Percentiles rank a stretch among this genome's conserved stretches.
phyloP scores from a whole-genome alignment of 371 early-diverging fungal species.

The Mortierella sp. region DNA sequence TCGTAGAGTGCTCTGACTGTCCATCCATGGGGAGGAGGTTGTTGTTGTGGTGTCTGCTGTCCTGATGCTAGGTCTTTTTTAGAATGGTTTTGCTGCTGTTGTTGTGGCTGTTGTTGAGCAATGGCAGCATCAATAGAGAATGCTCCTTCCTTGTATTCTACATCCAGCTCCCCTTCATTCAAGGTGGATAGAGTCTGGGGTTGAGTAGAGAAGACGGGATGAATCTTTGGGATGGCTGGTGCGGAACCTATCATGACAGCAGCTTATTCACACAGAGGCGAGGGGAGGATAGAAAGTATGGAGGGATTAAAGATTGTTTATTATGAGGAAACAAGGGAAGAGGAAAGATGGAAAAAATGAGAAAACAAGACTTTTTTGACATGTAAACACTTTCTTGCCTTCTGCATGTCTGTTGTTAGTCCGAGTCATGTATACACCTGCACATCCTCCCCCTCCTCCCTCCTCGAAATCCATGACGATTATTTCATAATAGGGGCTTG shows the following conservation, averaged over 20 bases:
- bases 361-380: background rate
- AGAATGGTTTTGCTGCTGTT: background rate
- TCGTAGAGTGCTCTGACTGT: slow-evolving; percentile 53
- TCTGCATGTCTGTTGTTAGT: slow-evolving; percentile 3
- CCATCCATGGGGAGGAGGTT: slow-evolving; percentile 54
- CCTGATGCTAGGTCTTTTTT: slow-evolving; percentile 4
- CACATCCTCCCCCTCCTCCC: background rate
- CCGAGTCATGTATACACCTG: slow-evolving; percentile 4
- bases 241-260: slow-evolving; percentile 33
- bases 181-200: slow-evolving; percentile 21
- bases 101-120: background rate
- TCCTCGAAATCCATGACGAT: slow-evolving; percentile 3
- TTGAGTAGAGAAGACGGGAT: slow-evolving; percentile 44
- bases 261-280: background rate
- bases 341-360: background rate
- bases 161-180: slow-evolving; percentile 24
- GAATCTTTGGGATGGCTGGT: slow-evolving; percentile 53
- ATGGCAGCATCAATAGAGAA: slow-evolving; percentile 28
- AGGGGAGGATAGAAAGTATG: background rate
- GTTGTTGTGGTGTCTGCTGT: slow-evolving; percentile 32
- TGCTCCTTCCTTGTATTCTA: slow-evolving; percentile 47
- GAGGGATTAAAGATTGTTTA: background rate
- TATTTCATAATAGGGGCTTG: slow-evolving; percentile 18
- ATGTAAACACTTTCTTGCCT: background rate
- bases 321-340: background rate